Percentiles rank a stretch among this genome's conserved stretches.
These are phyloP conservation scores for Citrullus mucosospermus DNA, from an alignment of 306 rosid species.

Conservation along the genomic window DNA sequence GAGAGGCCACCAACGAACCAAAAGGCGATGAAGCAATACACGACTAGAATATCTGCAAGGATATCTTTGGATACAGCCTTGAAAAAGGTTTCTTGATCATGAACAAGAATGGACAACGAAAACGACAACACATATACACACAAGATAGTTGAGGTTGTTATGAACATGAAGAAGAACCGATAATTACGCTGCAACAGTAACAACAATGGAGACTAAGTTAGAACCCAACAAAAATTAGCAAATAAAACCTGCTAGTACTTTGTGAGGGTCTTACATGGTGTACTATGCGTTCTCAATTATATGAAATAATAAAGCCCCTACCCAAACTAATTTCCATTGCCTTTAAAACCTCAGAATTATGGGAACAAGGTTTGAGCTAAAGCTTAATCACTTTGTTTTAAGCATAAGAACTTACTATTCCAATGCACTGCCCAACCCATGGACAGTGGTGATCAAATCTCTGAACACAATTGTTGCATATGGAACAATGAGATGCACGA, in stretches of 20 bases:
- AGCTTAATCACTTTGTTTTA: neutral
- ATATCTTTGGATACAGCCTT: slow-evolving; percentile 36
- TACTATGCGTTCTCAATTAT: too few relatives aligned
- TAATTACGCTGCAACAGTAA: slow-evolving; percentile 73
- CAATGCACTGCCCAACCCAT: slow-evolving; percentile 99
- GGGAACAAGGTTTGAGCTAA: neutral
- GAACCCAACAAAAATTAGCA: neutral
- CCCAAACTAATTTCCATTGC: neutral
- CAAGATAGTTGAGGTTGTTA: slow-evolving; percentile 73
- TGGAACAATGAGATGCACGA: slow-evolving; percentile 94
- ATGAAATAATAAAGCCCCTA: too few relatives aligned
- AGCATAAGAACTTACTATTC: slow-evolving; percentile 48
- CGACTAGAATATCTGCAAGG: slow-evolving; percentile 48
- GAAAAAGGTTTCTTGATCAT: slow-evolving; percentile 8
- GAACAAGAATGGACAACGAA: slow-evolving; percentile 40
- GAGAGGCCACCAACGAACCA: slow-evolving; percentile 99
- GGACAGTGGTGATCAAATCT: slow-evolving; percentile 99
- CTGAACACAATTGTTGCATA: slow-evolving; percentile 95
- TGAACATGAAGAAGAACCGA: slow-evolving; percentile 81
- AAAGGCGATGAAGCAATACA: slow-evolving; percentile 65
- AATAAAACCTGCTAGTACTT: neutral
- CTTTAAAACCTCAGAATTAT: neutral
- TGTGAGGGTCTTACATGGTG: too few relatives aligned
- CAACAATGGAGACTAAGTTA: slow-evolving; percentile 16
- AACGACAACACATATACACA: slow-evolving; percentile 65